A percentile compares a stretch with the other conserved stretches of the same genome.
phyloP scores from a whole-genome alignment of 306 rosid species.

The Cicer pinnatifidum region DNA sequence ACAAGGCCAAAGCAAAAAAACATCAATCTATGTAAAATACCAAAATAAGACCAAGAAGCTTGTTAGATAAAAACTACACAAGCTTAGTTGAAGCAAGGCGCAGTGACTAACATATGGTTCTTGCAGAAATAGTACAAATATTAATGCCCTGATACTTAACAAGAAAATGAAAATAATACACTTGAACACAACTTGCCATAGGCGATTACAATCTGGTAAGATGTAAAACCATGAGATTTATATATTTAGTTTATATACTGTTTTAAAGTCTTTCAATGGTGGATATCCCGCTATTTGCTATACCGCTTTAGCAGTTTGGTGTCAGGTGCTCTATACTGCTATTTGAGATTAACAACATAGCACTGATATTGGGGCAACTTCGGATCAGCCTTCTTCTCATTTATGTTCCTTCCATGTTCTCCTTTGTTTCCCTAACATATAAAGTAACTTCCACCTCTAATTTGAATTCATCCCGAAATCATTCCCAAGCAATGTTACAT shows the following conservation, averaged over 20 bases:
- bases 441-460: neutral
- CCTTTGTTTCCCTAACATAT: conserved; percentile 2
- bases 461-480: neutral
- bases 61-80: conserved; percentile 4
- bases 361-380: conserved; percentile 3
- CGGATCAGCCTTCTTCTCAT: neutral
- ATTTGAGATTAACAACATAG: too few species aligned
- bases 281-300: too few species aligned
- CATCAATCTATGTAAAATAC: neutral
- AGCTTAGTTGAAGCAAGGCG: conserved; percentile 5
- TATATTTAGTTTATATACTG: too few species aligned
- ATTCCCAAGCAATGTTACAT: conserved; percentile 2
- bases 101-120: neutral
- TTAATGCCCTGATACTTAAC: conserved; percentile 4
- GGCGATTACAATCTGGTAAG: neutral
- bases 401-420: neutral
- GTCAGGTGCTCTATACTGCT: too few species aligned
- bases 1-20: conserved; percentile 1
- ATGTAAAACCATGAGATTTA: neutral
- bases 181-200: conserved; percentile 21
- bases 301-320: too few species aligned
- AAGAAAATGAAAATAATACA: conserved; percentile 3
- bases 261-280: too few species aligned
- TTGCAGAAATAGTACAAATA: neutral
- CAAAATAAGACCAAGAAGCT: conserved; percentile 21